These are phyloP conservation scores for Cordyceps javanica DNA, from an alignment of 2,329 filamentous ascomycete genomes.

Conservation along the genomic window DNA sequence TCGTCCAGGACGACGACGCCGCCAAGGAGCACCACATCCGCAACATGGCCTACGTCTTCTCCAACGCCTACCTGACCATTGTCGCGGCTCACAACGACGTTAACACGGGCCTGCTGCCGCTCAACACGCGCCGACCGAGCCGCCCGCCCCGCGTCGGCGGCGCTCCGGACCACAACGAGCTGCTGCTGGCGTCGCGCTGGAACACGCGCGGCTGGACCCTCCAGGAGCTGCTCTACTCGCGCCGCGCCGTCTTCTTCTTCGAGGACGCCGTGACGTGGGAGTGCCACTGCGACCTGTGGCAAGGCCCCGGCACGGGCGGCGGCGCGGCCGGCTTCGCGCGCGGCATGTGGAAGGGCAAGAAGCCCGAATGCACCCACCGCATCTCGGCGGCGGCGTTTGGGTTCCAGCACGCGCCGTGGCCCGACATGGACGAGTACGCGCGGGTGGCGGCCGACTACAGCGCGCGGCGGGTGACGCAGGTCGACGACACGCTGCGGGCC, in stretches of 20 bases:
- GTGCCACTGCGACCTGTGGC: constrained; percentile 40
- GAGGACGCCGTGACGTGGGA: constrained; percentile 38
- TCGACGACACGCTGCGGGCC: constrained; percentile 37
- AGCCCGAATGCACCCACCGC: constrained; percentile 27
- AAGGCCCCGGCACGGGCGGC: constrained; percentile 23
- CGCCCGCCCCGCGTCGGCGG: constrained; percentile 18
- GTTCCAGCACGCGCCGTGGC: constrained; percentile 37
- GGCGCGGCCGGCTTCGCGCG: neutral
- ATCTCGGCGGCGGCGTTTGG: constrained; percentile 28
- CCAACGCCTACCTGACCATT: constrained; percentile 39
- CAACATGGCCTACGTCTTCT: constrained; percentile 40
- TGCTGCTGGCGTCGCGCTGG: constrained; percentile 34
- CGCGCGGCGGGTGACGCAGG: constrained; percentile 30
- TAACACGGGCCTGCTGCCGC: constrained; percentile 30
- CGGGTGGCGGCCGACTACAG: constrained; percentile 39
- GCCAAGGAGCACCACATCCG: constrained; percentile 34
- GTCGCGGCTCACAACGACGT: constrained; percentile 36
- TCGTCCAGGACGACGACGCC: constrained; percentile 37
- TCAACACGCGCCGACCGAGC: constrained; percentile 28
- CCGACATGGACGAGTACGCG: constrained; percentile 40
- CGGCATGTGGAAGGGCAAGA: constrained; percentile 18
- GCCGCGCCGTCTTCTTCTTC: constrained; percentile 38
- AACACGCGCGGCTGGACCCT: constrained; percentile 37
- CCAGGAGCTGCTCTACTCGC: constrained; percentile 37
- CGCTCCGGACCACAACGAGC: constrained; percentile 30